A percentile compares a stretch with the other conserved stretches of the same genome.
Evolutionary conservation across 306 rosid genomes (phyloP).

Genomic region (Fagus sylvatica): DNA sequence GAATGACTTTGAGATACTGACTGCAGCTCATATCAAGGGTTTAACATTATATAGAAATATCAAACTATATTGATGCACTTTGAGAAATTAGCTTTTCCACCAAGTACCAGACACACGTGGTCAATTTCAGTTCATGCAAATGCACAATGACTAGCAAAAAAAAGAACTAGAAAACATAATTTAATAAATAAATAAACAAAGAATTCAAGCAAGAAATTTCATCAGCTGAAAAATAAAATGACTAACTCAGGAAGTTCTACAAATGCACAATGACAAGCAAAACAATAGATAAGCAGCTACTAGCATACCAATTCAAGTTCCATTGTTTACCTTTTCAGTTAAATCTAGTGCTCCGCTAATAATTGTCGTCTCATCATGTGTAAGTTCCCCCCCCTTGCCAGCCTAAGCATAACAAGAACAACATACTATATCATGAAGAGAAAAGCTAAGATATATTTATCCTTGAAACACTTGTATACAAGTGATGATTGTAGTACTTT

Average conservation of each 20-base stretch:
- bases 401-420: slow-evolving; percentile 52
- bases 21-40: slow-evolving; percentile 7
- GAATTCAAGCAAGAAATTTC: background rate
- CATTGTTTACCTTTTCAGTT: slow-evolving; percentile 72
- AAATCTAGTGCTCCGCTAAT: slow-evolving; percentile 95
- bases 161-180: too few species aligned
- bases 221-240: background rate
- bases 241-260: background rate
- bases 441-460: background rate
- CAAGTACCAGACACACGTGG: background rate
- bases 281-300: slow-evolving; percentile 13
- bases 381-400: slow-evolving; percentile 98
- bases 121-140: too few species aligned
- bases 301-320: background rate
- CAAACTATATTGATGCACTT: background rate
- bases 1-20: slow-evolving; percentile 7
- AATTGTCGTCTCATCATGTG: slow-evolving; percentile 92
- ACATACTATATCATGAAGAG: background rate
- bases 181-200: background rate
- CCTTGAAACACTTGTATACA: slow-evolving; percentile 2
- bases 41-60: slow-evolving; percentile 1
- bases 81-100: background rate
- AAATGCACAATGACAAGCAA: background rate
- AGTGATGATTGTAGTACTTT: slow-evolving; percentile 1
- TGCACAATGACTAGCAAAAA: background rate